A percentile compares a stretch with the other conserved stretches of the same genome.
These are phyloP conservation scores for Suillus bovinus DNA, from an alignment of 768 basidiomycete species.

Conservation along the genomic window DNA sequence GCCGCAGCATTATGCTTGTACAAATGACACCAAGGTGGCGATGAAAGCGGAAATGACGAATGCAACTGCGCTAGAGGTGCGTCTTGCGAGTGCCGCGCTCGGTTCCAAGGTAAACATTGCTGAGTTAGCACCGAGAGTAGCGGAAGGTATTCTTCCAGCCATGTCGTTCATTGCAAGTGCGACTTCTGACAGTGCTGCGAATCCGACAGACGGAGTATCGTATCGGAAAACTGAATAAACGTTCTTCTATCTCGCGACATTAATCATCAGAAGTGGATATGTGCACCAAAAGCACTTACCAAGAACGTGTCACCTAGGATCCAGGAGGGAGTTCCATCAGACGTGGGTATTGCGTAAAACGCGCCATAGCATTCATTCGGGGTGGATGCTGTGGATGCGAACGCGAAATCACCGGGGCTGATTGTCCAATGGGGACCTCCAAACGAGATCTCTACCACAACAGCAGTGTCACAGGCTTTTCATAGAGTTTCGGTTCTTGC, in stretches of 20 bases:
- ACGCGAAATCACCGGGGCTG: constrained; percentile 49
- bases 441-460: constrained; percentile 44
- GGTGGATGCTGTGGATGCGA: constrained; percentile 45
- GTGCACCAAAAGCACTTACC: constrained; percentile 8
- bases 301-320: constrained; percentile 92
- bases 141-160: constrained; percentile 21
- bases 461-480: constrained; percentile 43
- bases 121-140: constrained; percentile 22
- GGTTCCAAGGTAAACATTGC: constrained; percentile 15
- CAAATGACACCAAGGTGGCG: constrained; percentile 9
- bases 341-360: constrained; percentile 70
- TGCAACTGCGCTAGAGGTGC: neutral
- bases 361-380: constrained; percentile 72
- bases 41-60: constrained; percentile 15
- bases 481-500: constrained; percentile 3
- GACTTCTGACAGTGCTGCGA: constrained; percentile 41
- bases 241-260: constrained; percentile 43
- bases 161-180: constrained; percentile 28
- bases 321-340: constrained; percentile 63
- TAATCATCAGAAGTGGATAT: neutral
- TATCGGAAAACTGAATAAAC: constrained; percentile 55
- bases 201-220: constrained; percentile 50
- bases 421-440: constrained; percentile 49
- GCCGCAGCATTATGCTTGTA: neutral
- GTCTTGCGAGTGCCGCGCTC: constrained; percentile 16